These are phyloP conservation scores for Rosa chinensis DNA, from an alignment of 306 rosid species.

Conservation along the genomic window DNA sequence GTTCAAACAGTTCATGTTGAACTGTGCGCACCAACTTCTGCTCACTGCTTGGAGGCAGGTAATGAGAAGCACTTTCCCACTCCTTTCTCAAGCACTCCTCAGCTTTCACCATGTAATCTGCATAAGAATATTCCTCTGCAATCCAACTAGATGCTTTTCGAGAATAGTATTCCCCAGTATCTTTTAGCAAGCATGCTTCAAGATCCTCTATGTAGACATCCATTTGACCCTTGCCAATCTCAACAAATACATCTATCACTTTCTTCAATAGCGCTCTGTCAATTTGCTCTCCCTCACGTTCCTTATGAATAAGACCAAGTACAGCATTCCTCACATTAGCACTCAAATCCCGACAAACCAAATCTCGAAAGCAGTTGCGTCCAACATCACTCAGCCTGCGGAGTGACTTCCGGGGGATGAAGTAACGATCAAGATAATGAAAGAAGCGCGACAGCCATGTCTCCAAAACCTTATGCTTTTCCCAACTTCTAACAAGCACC, in stretches of 20 bases:
- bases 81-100: constrained; percentile 36
- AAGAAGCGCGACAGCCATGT: constrained; percentile 34
- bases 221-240: constrained; percentile 58
- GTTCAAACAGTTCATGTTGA: constrained; percentile 45
- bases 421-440: constrained; percentile 34
- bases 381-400: constrained; percentile 28
- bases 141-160: constrained; percentile 60
- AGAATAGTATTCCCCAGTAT: constrained; percentile 50
- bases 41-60: constrained; percentile 10
- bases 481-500: constrained; percentile 64
- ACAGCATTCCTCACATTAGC: constrained; percentile 44
- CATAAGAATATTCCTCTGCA: constrained; percentile 48
- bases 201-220: constrained; percentile 50
- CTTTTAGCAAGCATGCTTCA: constrained; percentile 52
- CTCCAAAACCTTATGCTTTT: constrained; percentile 34
- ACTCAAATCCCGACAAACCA: constrained; percentile 32
- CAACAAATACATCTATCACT: constrained; percentile 54
- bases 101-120: constrained; percentile 57
- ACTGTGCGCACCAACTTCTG: constrained; percentile 1
- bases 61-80: constrained; percentile 27
- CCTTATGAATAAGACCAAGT: constrained; percentile 51
- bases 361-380: constrained; percentile 23
- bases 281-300: constrained; percentile 71
- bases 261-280: constrained; percentile 55
- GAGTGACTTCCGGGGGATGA: constrained; percentile 19